Base-by-base conservation (phyloP, 129 eudicot genomes). In the Logfia minima region DNA sequence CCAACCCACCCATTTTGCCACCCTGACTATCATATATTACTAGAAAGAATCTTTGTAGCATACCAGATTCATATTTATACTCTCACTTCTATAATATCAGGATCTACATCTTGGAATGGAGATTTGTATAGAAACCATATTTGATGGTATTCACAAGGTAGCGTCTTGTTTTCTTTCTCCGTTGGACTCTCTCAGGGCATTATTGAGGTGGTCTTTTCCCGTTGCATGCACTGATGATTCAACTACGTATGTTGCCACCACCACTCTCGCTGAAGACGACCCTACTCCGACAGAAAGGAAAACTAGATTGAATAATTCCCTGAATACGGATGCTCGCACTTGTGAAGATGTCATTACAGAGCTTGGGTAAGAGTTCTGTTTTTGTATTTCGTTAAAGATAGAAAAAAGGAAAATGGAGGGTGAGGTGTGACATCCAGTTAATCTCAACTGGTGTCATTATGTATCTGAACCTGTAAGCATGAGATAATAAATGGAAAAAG, bases 291-390 rank as follows among this genome's bases (percentile, higher is more conserved):
- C 78, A 58, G 97, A 91, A 82, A 84, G 84, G 83, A 86, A 83
- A 60, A 70, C 81, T 6, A 80, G 77, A 48, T 80, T 77, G 61
- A 78, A 83, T 68, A 83, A 72, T 79, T 69, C 94, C 56, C 80
- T 94, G 69, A 91, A 94, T 82, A 91, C 97, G 1, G 99, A 95
- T 86, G 96, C 87, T 39, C 86, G 96, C 71, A 95, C 99, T 17
- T 95, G 99, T 86, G 77, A 80, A 80, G 99, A 95, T 77, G 96
- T 95, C 78, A 91, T 95, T 22, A 95, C 97, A 52, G 99, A 95
- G 88, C 92, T 91, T 37, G 99, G 99, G 99, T 91, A 86, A 83
- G 86, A 67, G 21, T 29, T 69, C 22, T 10, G 21, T 11, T 72
- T 8, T 52, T 48, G 8, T 56, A 24, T 4, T 37, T n/a, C 10